Conservation (phyloP, 2,329 filamentous ascomycete species). For the Calonectria pseudoreteaudii region DNA sequence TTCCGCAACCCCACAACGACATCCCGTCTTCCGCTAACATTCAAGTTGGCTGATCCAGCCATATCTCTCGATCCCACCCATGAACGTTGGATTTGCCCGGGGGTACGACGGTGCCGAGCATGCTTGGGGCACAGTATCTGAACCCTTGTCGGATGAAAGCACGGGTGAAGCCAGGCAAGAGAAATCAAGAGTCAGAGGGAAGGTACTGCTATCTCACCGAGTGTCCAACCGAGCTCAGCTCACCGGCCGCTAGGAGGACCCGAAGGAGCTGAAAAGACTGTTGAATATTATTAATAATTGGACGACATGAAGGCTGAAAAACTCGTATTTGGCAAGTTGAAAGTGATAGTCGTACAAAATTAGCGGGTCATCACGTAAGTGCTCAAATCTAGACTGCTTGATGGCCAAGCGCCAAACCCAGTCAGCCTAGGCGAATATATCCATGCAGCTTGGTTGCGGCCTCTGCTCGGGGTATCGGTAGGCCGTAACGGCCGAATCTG, state of each 20-base stretch:
- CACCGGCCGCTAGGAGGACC: background rate
- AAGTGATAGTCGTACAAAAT: background rate
- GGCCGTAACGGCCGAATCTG: background rate
- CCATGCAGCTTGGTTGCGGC: background rate
- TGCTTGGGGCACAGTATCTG: background rate
- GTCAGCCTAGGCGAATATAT: background rate
- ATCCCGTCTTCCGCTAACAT: background rate
- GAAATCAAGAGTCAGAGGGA: background rate
- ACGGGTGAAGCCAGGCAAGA: background rate
- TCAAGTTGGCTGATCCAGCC: background rate
- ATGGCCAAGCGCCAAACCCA: background rate
- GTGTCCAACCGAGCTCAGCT: background rate
- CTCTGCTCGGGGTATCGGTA: background rate
- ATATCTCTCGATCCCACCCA: background rate
- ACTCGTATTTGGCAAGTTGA: background rate
- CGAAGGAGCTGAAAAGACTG: background rate
- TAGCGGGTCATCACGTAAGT: slow-evolving; percentile 11
- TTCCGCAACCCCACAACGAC: background rate
- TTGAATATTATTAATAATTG: background rate
- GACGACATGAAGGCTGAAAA: background rate
- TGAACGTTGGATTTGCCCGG: background rate
- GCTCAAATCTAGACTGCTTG: background rate
- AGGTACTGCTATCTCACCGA: background rate
- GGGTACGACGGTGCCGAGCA: background rate
- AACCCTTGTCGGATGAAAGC: background rate